phyloP scores from a whole-genome alignment of 768 basidiomycete species.

The Boletus subparvulus region DNA sequence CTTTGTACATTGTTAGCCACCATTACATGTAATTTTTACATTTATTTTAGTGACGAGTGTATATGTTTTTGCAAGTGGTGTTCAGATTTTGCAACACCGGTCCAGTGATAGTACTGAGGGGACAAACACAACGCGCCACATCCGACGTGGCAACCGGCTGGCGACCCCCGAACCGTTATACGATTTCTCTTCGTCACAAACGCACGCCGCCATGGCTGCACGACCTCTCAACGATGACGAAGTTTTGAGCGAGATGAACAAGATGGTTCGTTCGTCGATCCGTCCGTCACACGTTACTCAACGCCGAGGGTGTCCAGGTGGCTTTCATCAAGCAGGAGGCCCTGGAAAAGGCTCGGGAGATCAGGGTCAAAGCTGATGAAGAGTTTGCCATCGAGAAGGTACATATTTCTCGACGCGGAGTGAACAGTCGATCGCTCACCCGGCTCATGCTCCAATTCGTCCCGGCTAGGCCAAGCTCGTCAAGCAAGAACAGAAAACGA shows the following conservation, averaged over 20 bases:
- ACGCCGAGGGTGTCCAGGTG: constrained; percentile 51
- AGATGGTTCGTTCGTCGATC: constrained; percentile 70
- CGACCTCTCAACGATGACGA: constrained; percentile 91
- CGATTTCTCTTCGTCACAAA: not conserved
- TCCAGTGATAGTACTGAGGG: too few relatives aligned
- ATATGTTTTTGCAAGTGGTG: too few relatives aligned
- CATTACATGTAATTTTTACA: too few relatives aligned
- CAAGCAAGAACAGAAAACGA: constrained; percentile 91
- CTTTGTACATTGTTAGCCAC: too few relatives aligned
- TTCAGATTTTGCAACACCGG: too few relatives aligned
- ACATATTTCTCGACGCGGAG: not conserved
- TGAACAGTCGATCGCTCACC: not conserved
- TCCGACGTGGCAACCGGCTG: too few relatives aligned
- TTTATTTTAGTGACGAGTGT: too few relatives aligned
- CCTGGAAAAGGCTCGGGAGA: constrained; percentile 94
- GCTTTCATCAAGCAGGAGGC: constrained; percentile 99
- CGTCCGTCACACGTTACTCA: not conserved
- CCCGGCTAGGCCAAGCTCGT: constrained; percentile 84
- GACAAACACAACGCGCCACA: too few relatives aligned
- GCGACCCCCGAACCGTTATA: too few relatives aligned
- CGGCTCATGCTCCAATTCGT: not conserved
- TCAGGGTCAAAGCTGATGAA: constrained; percentile 96
- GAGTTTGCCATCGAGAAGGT: constrained; percentile 99
- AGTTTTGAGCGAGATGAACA: constrained; percentile 95
- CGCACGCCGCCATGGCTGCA: constrained; percentile 54